Evolutionary conservation across 148 eudicot species (phyloP).

Genomic region (Beta vulgaris): DNA sequence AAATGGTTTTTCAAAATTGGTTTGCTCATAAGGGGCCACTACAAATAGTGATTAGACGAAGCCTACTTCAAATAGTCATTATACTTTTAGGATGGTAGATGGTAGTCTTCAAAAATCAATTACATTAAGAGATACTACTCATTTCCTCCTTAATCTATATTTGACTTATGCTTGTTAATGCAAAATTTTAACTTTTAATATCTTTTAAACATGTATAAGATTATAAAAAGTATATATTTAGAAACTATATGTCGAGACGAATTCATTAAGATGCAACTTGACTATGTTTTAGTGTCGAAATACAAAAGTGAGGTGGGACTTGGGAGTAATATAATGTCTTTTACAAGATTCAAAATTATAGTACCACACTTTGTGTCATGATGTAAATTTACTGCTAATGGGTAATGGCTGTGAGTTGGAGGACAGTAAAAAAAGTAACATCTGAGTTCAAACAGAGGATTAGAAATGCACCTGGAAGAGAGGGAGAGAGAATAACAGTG

Average conservation of each 20-base stretch:
- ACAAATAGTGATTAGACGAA: background rate
- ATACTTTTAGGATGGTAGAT: background rate
- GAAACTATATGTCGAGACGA: too few species aligned
- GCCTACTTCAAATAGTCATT: conserved; percentile 1
- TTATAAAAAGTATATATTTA: too few species aligned
- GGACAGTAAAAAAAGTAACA: background rate
- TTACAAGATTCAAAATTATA: conserved; percentile 8
- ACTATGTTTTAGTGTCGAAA: too few species aligned
- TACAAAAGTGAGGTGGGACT: too few species aligned
- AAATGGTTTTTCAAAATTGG: background rate
- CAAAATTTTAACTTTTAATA: too few species aligned
- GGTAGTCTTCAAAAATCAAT: background rate
- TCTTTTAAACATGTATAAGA: too few species aligned
- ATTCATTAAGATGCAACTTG: too few species aligned
- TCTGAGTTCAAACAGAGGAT: conserved; percentile 1
- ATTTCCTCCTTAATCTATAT: too few species aligned
- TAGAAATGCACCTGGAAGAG: conserved; percentile 18
- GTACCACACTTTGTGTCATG: background rate
- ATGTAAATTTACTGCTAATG: background rate
- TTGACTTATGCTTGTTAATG: too few species aligned
- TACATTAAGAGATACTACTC: background rate
- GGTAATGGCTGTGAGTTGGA: background rate
- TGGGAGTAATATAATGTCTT: too few species aligned
- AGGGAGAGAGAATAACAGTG: conserved; percentile 25
- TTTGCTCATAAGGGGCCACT: conserved; percentile 11